Evolutionary conservation across 73 alveolate genomes (phyloP).

Genomic region (Paraurostyla sp.): DNA sequence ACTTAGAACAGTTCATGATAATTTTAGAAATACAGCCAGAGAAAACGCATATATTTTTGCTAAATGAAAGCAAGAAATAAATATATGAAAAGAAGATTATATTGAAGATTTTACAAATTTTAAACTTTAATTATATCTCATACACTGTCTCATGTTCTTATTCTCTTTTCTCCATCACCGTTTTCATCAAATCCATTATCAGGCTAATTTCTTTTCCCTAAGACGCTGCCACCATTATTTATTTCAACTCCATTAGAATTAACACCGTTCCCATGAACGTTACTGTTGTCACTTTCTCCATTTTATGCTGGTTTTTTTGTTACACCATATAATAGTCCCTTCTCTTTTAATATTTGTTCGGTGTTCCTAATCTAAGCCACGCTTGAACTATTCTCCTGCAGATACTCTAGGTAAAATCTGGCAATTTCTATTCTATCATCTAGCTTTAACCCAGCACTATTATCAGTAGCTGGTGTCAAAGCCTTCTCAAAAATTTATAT

Average conservation of each 20-base stretch:
- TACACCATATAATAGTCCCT: conserved; percentile 11
- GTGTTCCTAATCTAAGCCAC: conserved; percentile 16
- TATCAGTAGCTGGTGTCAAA: neutral
- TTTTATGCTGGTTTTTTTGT: neutral
- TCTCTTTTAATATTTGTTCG: conserved; percentile 32
- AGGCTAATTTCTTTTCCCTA: conserved; percentile 17
- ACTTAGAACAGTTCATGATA: conserved; percentile 1
- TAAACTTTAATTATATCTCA: neutral
- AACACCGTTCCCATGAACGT: neutral
- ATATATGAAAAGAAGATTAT: too few species aligned
- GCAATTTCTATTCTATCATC: too few species aligned
- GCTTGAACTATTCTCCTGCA: conserved; percentile 16
- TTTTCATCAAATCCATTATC: neutral
- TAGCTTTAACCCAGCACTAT: conserved; percentile 23
- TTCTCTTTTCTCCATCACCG: neutral
- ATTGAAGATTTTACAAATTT: neutral
- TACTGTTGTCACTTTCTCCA: neutral
- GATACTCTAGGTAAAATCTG: conserved; percentile 36
- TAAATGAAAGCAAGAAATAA: neutral
- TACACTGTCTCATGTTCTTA: neutral
- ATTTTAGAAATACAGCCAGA: conserved; percentile 22
- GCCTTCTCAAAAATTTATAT: conserved; percentile 9
- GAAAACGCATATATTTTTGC: conserved; percentile 11
- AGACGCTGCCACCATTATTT: neutral
- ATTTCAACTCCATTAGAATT: neutral